Conservation (phyloP, 257 asterid genomes). For the Scutellaria barbata region DNA sequence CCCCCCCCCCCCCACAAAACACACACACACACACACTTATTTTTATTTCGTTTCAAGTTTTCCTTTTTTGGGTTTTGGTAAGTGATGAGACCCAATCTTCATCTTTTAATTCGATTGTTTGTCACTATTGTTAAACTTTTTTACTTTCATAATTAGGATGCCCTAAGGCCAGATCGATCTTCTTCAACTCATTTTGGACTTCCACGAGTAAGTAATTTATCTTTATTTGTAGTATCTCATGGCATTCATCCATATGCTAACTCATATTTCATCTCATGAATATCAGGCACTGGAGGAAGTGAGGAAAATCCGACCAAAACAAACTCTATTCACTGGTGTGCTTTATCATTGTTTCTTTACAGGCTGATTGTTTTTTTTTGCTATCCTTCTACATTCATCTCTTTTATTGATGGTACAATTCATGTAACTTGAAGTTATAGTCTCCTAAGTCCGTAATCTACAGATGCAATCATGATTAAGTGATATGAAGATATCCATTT, state of each 20-base stretch:
- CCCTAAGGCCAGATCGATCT: constrained; percentile 93
- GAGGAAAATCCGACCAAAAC: constrained; percentile 77
- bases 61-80: neutral
- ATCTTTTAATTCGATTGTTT: constrained; percentile 1
- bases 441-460: neutral
- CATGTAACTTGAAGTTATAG: too few relatives aligned
- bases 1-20: neutral
- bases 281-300: constrained; percentile 90
- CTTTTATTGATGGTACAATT: neutral
- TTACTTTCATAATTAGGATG: constrained; percentile 60
- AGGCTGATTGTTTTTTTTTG: neutral
- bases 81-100: constrained; percentile 1
- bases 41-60: too few relatives aligned
- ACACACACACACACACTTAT: too few relatives aligned
- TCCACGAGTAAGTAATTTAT: constrained; percentile 63
- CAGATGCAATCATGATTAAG: neutral
- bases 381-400: neutral
- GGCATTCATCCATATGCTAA: neutral
- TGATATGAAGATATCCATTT: neutral
- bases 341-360: constrained; percentile 14
- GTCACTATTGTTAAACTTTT: neutral
- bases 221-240: neutral
- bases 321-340: constrained; percentile 92
- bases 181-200: constrained; percentile 96
- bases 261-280: neutral